A percentile compares a stretch with the other conserved stretches of the same genome.
Evolutionary conservation across 768 basidiomycete genomes (phyloP).

Genomic region (Tephrocybe rancida): DNA sequence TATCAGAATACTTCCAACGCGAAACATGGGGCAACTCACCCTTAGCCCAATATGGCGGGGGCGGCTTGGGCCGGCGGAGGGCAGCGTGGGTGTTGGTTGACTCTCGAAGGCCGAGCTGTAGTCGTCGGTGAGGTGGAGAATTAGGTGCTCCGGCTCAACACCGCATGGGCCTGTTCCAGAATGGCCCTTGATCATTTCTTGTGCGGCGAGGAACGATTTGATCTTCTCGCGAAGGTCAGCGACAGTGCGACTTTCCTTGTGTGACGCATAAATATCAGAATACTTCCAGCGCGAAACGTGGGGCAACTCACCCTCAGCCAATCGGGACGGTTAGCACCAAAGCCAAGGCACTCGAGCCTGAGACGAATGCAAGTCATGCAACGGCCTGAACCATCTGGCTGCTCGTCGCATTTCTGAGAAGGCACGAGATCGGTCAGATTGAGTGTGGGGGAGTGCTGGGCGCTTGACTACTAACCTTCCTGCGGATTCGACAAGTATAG

Average conservation of each 20-base stretch:
- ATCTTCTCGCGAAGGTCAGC: constrained; percentile 74
- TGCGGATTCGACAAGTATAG: constrained; percentile 84
- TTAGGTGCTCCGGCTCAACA: constrained; percentile 55
- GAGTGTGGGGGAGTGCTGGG: constrained; percentile 12
- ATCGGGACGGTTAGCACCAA: constrained; percentile 83
- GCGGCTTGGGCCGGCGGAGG: constrained; percentile 22
- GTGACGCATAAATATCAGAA: constrained; percentile 13
- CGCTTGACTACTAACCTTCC: constrained; percentile 63
- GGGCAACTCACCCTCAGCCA: constrained; percentile 73
- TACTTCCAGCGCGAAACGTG: background rate
- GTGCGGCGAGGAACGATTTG: constrained; percentile 75
- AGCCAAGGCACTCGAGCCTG: constrained; percentile 82
- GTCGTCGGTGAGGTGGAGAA: constrained; percentile 55
- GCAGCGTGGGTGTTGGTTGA: constrained; percentile 31
- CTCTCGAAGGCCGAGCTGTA: constrained; percentile 36
- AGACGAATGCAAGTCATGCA: constrained; percentile 82
- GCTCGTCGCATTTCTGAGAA: constrained; percentile 83
- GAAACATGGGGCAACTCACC: too few relatives aligned
- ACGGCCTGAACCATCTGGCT: constrained; percentile 56
- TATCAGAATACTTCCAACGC: too few relatives aligned
- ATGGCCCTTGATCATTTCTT: constrained; percentile 91
- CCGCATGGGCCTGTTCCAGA: constrained; percentile 68
- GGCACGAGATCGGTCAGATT: constrained; percentile 20
- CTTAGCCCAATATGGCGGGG: too few relatives aligned
- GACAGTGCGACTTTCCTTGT: constrained; percentile 71